A percentile compares a stretch with the other conserved stretches of the same genome.
These are phyloP conservation scores for Cryptococcus wingfieldii DNA, from an alignment of 1,284 basidiomycete species.

Conservation along the genomic window DNA sequence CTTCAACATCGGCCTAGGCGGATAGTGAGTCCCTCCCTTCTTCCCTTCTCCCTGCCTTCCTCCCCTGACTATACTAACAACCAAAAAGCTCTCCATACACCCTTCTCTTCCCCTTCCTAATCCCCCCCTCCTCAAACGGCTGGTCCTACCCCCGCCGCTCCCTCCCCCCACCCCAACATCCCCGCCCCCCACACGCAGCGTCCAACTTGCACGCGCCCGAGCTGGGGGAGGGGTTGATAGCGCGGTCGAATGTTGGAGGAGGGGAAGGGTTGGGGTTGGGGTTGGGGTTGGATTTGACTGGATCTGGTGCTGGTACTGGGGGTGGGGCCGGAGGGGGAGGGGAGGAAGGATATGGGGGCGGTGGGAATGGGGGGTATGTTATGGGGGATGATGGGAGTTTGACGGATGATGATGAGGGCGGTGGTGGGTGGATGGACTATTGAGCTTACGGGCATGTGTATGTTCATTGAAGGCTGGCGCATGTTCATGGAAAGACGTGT, in stretches of 20 bases:
- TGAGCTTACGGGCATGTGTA: neutral
- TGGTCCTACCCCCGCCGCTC: constrained; percentile 55
- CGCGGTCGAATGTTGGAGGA: constrained; percentile 2
- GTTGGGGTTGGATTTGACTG: constrained; percentile 4
- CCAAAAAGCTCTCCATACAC: constrained; percentile 63
- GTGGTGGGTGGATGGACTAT: constrained; percentile 40
- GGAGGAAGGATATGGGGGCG: constrained; percentile 59
- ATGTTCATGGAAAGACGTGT: too few relatives aligned
- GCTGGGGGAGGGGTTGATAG: constrained; percentile 26
- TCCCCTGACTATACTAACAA: neutral
- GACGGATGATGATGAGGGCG: constrained; percentile 55
- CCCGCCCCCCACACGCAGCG: constrained; percentile 9
- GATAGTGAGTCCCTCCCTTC: constrained; percentile 63
- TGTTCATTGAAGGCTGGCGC: too few relatives aligned
- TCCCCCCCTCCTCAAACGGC: constrained; percentile 81
- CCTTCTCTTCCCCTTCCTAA: constrained; percentile 72
- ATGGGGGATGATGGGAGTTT: constrained; percentile 53
- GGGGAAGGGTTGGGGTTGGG: constrained; percentile 12
- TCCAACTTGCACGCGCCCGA: constrained; percentile 29
- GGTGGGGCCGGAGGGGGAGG: constrained; percentile 4
- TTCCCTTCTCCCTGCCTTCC: neutral
- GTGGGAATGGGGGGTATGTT: constrained; percentile 41
- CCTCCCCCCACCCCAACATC: constrained; percentile 15
- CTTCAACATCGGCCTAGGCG: constrained; percentile 76
- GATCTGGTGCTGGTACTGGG: neutral